Evolutionary conservation across 768 basidiomycete genomes (phyloP).

Genomic region (Sarcomyxa edulis): DNA sequence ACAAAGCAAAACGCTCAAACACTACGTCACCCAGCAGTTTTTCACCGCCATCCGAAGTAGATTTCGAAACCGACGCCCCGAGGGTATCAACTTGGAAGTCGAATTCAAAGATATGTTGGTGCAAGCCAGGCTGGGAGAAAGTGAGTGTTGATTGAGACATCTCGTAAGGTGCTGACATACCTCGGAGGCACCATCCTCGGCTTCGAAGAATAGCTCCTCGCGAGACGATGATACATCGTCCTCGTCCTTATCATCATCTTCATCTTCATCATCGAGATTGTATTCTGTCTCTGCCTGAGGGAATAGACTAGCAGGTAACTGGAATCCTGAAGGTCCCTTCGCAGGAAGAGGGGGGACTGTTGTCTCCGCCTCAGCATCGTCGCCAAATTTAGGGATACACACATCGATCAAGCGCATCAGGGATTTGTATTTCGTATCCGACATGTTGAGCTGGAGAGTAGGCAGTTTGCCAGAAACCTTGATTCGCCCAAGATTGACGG

Average conservation of each 20-base stretch:
- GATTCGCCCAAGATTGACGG: slow-evolving; percentile 77
- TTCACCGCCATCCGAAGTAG: slow-evolving; percentile 56
- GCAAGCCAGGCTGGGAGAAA: slow-evolving; percentile 33
- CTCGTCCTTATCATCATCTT: slow-evolving; percentile 40
- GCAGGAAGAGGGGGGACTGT: slow-evolving; percentile 11
- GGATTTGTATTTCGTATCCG: slow-evolving; percentile 86
- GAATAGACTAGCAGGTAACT: slow-evolving; percentile 53
- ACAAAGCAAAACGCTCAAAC: slow-evolving; percentile 73
- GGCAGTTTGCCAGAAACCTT: slow-evolving; percentile 89
- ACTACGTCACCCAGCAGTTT: slow-evolving; percentile 72
- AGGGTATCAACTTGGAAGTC: slow-evolving; percentile 84
- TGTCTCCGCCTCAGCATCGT: slow-evolving; percentile 23
- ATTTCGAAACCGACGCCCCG: slow-evolving; percentile 73
- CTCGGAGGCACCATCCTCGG: slow-evolving; percentile 52
- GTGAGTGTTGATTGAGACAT: background rate
- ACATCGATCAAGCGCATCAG: slow-evolving; percentile 92
- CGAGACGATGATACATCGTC: slow-evolving; percentile 25
- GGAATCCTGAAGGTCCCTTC: slow-evolving; percentile 34
- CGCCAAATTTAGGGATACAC: slow-evolving; percentile 78
- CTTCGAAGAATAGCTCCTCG: slow-evolving; percentile 69
- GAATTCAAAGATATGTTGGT: slow-evolving; percentile 71
- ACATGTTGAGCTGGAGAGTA: slow-evolving; percentile 82
- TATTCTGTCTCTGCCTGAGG: slow-evolving; percentile 56
- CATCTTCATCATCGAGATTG: slow-evolving; percentile 55
- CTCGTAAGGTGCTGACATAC: slow-evolving; percentile 26